Evolutionary conservation across 2,329 filamentous ascomycete genomes (phyloP), one percentile per base, ranked within the genome.

Genomic region (Parastagonospora nodorum): DNA sequence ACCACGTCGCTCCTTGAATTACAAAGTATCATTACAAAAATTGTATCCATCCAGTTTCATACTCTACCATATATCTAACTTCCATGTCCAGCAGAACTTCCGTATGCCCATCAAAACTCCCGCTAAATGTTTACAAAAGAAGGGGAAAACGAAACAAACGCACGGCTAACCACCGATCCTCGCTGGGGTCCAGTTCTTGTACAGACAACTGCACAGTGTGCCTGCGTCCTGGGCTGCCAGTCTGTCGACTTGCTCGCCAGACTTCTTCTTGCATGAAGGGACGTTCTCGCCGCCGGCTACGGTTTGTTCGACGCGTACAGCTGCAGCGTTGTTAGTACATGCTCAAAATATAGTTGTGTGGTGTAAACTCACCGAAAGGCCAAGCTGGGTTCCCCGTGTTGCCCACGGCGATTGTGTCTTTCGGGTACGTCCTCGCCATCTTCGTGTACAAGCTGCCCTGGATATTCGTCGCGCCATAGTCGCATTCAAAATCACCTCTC

Each of bases 401-500:
- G 0, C 61, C 51, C 5, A 64, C 59, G 6, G 50, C 48, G 12
- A 63, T 66, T 0, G 61, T 60, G 8, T 62, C 51, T 19, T 67
- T 60, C 4, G 75, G 74, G 56, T 75, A 78, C 0, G 68, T 68
- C 54, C 74, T 77, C 35, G 64, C 54, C 69, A 74, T 75, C 51
- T 77, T 79, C n/a, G 84, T 87, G 74, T 87, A 89, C 2, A 89
- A 69, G 3, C 78, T 82, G 0, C 79, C 86, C 24, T 79, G 73
- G 55, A 88, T 77, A 1, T 71, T 75, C 0, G 84, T 87, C 28
- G 75, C 69, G 47, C 80, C 79, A 72, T 82, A 89, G 52, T 77
- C 82, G 72, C 87, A 89, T 36, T 77, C 78, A 1, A 81, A 76
- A 2, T 77, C 76, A 11, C 74, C 69, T 53, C 78, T 79, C 41